Conservation (phyloP, 2,329 filamentous ascomycete genomes). For the Epicoccum sorghinum region DNA sequence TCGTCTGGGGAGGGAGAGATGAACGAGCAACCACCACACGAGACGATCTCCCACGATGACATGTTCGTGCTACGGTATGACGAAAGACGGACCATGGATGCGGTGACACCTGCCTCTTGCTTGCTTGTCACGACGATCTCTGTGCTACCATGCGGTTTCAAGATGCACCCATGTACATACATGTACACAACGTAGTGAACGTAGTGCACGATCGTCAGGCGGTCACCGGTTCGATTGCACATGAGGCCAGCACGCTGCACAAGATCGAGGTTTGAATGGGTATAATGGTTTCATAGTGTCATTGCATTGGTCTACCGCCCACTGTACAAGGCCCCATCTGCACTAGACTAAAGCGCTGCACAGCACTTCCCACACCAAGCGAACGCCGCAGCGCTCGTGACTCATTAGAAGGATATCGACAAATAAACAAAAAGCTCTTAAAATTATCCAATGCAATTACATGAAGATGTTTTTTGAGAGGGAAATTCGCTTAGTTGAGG, state of each 20-base stretch:
- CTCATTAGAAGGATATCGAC: slow-evolving; percentile 23
- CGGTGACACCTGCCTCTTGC: slow-evolving; percentile 13
- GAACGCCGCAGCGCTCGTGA: slow-evolving; percentile 18
- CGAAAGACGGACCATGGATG: slow-evolving; percentile 18
- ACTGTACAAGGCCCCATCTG: slow-evolving; percentile 35
- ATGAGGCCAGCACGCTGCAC: background rate
- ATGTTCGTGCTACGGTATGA: slow-evolving; percentile 15
- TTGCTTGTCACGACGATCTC: slow-evolving; percentile 11
- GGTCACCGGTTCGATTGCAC: too few relatives aligned
- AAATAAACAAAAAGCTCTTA: slow-evolving; percentile 15
- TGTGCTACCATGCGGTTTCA: slow-evolving; percentile 4
- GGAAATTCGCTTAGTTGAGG: slow-evolving; percentile 41
- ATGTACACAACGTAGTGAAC: background rate
- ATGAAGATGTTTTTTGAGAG: slow-evolving; percentile 14
- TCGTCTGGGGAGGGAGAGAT: background rate
- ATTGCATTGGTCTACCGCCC: slow-evolving; percentile 25
- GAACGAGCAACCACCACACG: slow-evolving; percentile 11
- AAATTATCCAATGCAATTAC: slow-evolving; percentile 27
- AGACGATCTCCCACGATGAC: slow-evolving; percentile 8
- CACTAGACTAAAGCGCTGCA: slow-evolving; percentile 33
- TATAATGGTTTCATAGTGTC: slow-evolving; percentile 18
- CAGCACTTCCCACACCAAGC: slow-evolving; percentile 19
- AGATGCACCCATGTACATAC: background rate
- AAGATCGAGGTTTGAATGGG: slow-evolving; percentile 1
- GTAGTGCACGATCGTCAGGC: background rate